These are phyloP conservation scores for Russula abietina DNA, from an alignment of 768 basidiomycete species.

Conservation along the genomic window DNA sequence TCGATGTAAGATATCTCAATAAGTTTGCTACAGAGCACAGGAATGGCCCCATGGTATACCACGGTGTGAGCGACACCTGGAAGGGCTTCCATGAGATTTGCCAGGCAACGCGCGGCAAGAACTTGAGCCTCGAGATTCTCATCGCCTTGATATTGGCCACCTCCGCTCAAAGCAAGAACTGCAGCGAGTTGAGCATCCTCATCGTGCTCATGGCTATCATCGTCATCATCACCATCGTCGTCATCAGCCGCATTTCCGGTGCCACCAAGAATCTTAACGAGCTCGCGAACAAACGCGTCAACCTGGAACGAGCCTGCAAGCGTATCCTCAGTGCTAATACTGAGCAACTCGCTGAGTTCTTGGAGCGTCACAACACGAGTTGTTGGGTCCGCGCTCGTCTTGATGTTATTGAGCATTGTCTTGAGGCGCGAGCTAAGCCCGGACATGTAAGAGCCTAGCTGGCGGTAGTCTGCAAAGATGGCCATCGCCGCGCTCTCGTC, in stretches of 20 bases:
- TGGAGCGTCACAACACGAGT: slow-evolving; percentile 86
- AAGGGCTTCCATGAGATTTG: slow-evolving; percentile 98
- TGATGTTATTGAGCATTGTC: slow-evolving; percentile 85
- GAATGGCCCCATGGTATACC: slow-evolving; percentile 97
- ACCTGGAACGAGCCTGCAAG: slow-evolving; percentile 94
- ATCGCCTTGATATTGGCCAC: slow-evolving; percentile 62
- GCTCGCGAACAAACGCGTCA: slow-evolving; percentile 84
- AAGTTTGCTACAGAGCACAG: slow-evolving; percentile 93
- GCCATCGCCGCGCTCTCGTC: slow-evolving; percentile 71
- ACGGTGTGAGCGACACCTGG: slow-evolving; percentile 97
- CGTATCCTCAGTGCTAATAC: slow-evolving; percentile 96
- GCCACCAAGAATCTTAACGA: slow-evolving; percentile 86
- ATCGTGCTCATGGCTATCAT: slow-evolving; percentile 54
- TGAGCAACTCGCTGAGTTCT: slow-evolving; percentile 89
- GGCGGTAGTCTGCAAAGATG: slow-evolving; percentile 82
- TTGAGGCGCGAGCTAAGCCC: slow-evolving; percentile 84
- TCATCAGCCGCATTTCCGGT: slow-evolving; percentile 67
- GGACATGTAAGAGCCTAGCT: slow-evolving; percentile 89
- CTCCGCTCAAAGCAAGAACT: slow-evolving; percentile 76
- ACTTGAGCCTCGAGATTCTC: slow-evolving; percentile 92
- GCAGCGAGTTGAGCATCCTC: slow-evolving; percentile 89
- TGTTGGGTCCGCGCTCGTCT: slow-evolving; percentile 73
- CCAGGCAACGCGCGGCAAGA: slow-evolving; percentile 91
- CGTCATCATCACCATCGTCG: slow-evolving; percentile 61
- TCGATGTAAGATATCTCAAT: slow-evolving; percentile 98